Base-by-base conservation (phyloP, 345 rosid genomes). In the Salix caprea region DNA sequence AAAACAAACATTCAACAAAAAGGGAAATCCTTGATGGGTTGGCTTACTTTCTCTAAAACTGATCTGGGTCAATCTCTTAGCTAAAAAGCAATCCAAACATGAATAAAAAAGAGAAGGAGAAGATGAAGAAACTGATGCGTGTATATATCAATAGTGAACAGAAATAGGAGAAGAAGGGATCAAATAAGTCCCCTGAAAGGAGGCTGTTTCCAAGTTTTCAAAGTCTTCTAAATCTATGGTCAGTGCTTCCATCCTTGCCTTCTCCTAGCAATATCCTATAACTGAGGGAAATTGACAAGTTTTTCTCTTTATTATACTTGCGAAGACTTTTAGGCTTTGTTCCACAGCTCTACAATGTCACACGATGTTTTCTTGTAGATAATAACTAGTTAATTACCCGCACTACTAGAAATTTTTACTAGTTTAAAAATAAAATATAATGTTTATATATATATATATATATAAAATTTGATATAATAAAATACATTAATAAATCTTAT, bases 231-330 rank as follows among this genome's bases (percentile, higher is more conserved):
- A 82, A 80, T 84, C 87, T 82, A 69, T 81, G 97, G 93, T 93
- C 98, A 92, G 88, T 78, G 90, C 81, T 77, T 81, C 92, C 91
- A 81, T 83, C 67, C 83, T 83, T 78, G 84, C 87, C 85, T 74
- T 81, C 87, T 32, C 34, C 34, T 32, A 32, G 34, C 34, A 32
- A 32, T 32, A 4, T 78, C 84, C 82, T 77, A 65, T 67, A 86
- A 78, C 90, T 70, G 36, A 40, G 68, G 82, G 77, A 81, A 71
- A 77, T 81, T 79, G 88, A 81, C 87, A 75, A 60, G 77, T 81
- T 83, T 78, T 74, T 73, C 86, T 60, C 65, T 42, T 64, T 65
- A 64, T 50, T 30, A 30, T 32, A 48, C 71, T 56, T 58, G 2
- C 18, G 13, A 69, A 50, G 37, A 26, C 26, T 15, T 56, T n/a